phyloP scores from a whole-genome alignment of 306 rosid species.

The Echinosophora koreensis region DNA sequence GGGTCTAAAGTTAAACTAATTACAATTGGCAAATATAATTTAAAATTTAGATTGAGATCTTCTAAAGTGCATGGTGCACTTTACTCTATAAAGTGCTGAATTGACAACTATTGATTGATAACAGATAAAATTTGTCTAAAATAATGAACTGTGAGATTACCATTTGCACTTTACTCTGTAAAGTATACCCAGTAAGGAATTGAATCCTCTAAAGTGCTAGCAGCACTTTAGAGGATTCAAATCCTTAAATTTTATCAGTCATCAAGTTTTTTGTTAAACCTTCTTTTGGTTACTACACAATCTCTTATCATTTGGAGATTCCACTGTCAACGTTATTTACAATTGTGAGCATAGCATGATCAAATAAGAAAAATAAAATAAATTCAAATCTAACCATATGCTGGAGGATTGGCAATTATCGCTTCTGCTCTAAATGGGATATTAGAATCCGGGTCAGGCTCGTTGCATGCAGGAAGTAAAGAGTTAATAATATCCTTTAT shows the following conservation, averaged over 20 bases:
- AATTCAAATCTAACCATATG: slow-evolving; percentile 76
- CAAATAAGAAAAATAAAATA: slow-evolving; percentile 14
- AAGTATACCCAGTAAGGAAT: background rate
- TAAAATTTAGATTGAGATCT: slow-evolving; percentile 31
- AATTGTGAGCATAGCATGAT: slow-evolving; percentile 3
- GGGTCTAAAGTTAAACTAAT: slow-evolving; percentile 21
- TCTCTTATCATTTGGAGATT: slow-evolving; percentile 30
- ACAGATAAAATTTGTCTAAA: background rate
- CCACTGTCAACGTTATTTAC: slow-evolving; percentile 6
- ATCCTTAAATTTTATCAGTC: slow-evolving; percentile 23
- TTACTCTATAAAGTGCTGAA: slow-evolving; percentile 9
- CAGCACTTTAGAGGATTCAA: slow-evolving; percentile 23
- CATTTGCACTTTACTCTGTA: background rate
- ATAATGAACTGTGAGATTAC: slow-evolving; percentile 21
- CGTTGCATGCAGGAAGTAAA: slow-evolving; percentile 85
- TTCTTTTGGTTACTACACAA: slow-evolving; percentile 6
- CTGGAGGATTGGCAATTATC: slow-evolving; percentile 95
- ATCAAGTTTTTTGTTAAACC: slow-evolving; percentile 15
- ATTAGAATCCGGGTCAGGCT: slow-evolving; percentile 68
- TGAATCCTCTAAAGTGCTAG: too few relatives aligned
- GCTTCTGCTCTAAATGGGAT: slow-evolving; percentile 79
- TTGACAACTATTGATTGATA: slow-evolving; percentile 17
- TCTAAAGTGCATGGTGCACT: slow-evolving; percentile 16
- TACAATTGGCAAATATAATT: slow-evolving; percentile 21
- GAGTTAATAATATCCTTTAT: slow-evolving; percentile 73